Evolutionary conservation across 2,329 filamentous ascomycete genomes (phyloP), one percentile per base, ranked within the genome.

Genomic region (Cladosporium halotolerans): DNA sequence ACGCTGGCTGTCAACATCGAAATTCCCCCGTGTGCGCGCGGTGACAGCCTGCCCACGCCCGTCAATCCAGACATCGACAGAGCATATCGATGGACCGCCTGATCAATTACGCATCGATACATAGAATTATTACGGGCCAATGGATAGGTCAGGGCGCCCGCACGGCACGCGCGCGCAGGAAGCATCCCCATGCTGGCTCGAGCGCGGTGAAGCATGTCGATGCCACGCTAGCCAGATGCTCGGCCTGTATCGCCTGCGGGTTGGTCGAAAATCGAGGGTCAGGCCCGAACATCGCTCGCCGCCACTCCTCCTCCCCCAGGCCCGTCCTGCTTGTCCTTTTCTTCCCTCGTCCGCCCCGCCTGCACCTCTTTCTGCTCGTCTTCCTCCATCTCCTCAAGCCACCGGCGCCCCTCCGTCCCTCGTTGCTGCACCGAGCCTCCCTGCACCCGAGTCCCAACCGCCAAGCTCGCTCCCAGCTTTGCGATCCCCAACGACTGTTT

Each of bases 221-320:
- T 16, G 32, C 47, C 14, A 36, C 48, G 48, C 48, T 51, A 51
- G 48, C 48, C 48, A 14, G 32, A 34, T 51, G 32, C 31, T 38
- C 48, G 48, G 48, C 32, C 43, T 51, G 16, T 28, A 10, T 51
- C 48, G 36, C 11, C 48, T 51, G 31, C 31, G 36, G 40, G 48
- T 51, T 51, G 48, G 48, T 44, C 48, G 40, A 51, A 42, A 51
- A 44, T 51, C 31, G 38, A 51, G 40, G 40, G 38, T 44, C 13
- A 38, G 19, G 38, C 38, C 38, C 38, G 47, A 50, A 41, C 40
- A 36, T 34, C 48, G 40, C 36, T 51, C 48, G 48, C 48, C 48
- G 48, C 48, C 48, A 51, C 48, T 44, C 40, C 40, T 50, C 40
- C 19, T 50, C 40, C 19, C 47, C 40, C 36, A 50, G 33, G 47